Conservation (phyloP, 164 flowering plant genomes). For the Nelumbo lutea region DNA sequence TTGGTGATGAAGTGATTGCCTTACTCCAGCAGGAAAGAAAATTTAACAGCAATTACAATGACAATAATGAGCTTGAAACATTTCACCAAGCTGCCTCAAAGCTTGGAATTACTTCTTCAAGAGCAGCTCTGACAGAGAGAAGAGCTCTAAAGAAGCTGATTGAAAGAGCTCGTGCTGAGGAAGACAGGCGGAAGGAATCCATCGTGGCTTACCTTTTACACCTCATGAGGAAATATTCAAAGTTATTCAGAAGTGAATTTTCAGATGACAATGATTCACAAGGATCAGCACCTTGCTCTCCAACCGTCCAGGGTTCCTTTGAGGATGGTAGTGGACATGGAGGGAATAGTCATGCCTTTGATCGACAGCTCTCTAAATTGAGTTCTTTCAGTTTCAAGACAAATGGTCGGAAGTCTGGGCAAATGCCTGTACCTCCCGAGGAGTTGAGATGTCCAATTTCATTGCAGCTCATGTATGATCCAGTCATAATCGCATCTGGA, state of each 20-base stretch:
- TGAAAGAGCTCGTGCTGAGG: slow-evolving; percentile 81
- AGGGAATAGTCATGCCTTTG: slow-evolving; percentile 52
- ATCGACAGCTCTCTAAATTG: slow-evolving; percentile 69
- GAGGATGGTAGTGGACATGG: slow-evolving; percentile 48
- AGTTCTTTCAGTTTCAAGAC: slow-evolving; percentile 77
- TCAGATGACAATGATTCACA: slow-evolving; percentile 98
- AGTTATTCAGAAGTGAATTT: slow-evolving; percentile 79
- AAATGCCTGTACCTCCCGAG: slow-evolving; percentile 79
- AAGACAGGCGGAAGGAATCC: slow-evolving; percentile 94
- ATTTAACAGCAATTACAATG: slow-evolving; percentile 42
- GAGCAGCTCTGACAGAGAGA: slow-evolving; percentile 91
- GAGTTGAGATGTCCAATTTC: slow-evolving; percentile 97
- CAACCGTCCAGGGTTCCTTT: slow-evolving; percentile 61
- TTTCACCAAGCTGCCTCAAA: slow-evolving; percentile 88
- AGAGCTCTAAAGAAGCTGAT: slow-evolving; percentile 85
- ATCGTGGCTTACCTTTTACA: slow-evolving; percentile 89
- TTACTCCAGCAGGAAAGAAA: slow-evolving; percentile 89
- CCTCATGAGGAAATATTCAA: slow-evolving; percentile 94
- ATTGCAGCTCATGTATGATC: slow-evolving; percentile 95
- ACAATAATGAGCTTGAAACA: slow-evolving; percentile 72
- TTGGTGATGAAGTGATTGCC: slow-evolving; percentile 85
- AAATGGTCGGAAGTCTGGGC: slow-evolving; percentile 48
- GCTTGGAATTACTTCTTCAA: slow-evolving; percentile 89
- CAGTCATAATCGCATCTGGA: slow-evolving; percentile 92
- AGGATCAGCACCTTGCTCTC: slow-evolving; percentile 94